Evolutionary conservation across 768 basidiomycete species (phyloP), one percentile per base, ranked within the genome.

Genomic region (Clavulina sp.): DNA sequence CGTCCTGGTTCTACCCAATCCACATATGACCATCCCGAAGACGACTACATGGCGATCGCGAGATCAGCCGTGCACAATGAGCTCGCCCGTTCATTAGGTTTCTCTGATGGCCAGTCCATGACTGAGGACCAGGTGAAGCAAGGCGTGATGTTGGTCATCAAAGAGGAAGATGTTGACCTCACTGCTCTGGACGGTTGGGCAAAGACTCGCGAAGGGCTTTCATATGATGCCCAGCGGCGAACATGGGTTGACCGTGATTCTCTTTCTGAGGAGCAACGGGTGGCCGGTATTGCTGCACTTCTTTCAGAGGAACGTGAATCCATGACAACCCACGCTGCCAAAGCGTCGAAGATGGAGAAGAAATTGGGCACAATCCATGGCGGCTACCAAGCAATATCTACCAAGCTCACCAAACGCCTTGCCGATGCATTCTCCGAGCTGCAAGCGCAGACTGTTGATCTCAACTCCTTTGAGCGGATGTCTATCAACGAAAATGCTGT

Each of bases 291-390:
- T 59, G 61, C 69, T 0, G 62, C 71, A 4, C 65, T 83, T 33
- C 69, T 93, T 52, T 70, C 75, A 4, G 70, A 77, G 48, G 70
- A 71, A 51, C 76, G 80, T 26, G 80, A 80, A 16, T 63, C 67
- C 48, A 88, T 99, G 80, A 67, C 77, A 31, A 78, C 76, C 61
- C 84, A 92, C 60, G 84, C 85, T 0, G 74, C 71, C 50, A 87
- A 83, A 62, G 82, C 84, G 0, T 64, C 74, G 21, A 97, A 95
- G 69, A 62, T 72, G 4, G 93, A 96, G 71, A 95, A 91, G 75
- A 93, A 89, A 64, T 75, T 97, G 6, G 74, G 71, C 5, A 77
- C 89, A 52, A 75, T 76, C 13, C 75, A 97, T 2, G 91, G 91
- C n/a, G 95, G 95, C 5, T 97, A 97, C 63, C 77, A 85, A 61